A percentile compares a stretch with the other conserved stretches of the same genome.
These are phyloP conservation scores for Cercospora beticola DNA, from an alignment of 2,329 filamentous ascomycete species.

Conservation along the genomic window DNA sequence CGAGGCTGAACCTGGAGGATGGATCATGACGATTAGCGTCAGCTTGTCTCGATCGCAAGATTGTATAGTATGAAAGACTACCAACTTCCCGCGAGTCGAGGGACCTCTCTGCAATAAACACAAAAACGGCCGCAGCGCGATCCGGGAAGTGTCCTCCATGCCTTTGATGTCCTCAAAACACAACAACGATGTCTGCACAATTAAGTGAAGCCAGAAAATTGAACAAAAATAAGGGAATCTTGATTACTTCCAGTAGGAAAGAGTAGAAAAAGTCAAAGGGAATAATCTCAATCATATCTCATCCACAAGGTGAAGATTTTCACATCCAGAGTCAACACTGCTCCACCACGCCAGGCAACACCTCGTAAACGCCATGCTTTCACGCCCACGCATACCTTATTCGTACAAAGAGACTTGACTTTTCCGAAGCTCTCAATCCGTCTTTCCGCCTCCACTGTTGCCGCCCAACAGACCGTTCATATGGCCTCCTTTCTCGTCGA, in stretches of 20 bases:
- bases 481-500: constrained; percentile 57
- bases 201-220: not conserved
- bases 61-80: not conserved
- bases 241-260: not conserved
- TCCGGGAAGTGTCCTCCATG: too few species aligned
- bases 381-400: not conserved
- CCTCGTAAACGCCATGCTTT: not conserved
- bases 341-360: not conserved
- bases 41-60: not conserved
- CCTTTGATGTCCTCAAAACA: too few species aligned
- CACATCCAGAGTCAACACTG: not conserved
- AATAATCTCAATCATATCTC: not conserved
- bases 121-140: too few species aligned
- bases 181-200: too few species aligned
- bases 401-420: not conserved
- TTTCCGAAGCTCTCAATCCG: not conserved
- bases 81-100: too few species aligned
- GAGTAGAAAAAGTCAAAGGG: not conserved
- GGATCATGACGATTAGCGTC: too few species aligned
- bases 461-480: constrained; percentile 67
- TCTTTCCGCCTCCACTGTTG: constrained; percentile 40
- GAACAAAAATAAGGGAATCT: not conserved
- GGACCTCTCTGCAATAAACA: too few species aligned
- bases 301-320: not conserved
- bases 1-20: too few species aligned